These are phyloP conservation scores for Breviolum minutum DNA, from an alignment of 73 alveolate species.

Conservation along the genomic window DNA sequence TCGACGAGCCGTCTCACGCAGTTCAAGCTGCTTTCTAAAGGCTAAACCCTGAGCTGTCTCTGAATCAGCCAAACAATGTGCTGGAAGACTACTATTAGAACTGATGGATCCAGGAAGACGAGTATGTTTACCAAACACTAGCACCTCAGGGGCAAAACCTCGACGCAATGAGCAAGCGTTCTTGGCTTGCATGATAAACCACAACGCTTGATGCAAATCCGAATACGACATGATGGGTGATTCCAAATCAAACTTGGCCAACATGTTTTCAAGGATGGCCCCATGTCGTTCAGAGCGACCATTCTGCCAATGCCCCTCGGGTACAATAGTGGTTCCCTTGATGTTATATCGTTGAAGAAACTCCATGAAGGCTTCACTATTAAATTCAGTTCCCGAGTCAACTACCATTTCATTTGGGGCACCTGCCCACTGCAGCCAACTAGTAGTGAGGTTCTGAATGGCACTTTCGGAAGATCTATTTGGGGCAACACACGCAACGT, in stretches of 20 bases:
- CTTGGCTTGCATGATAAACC: neutral
- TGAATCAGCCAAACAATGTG: neutral
- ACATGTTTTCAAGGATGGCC: neutral
- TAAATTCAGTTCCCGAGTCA: neutral
- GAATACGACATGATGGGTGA: neutral
- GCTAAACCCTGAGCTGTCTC: neutral
- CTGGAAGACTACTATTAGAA: neutral
- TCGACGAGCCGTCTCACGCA: neutral
- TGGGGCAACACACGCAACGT: neutral
- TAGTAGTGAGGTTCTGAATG: neutral
- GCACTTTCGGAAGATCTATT: neutral
- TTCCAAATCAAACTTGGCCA: neutral
- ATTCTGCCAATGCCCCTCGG: neutral
- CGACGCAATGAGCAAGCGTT: neutral
- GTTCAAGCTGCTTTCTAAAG: neutral
- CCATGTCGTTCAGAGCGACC: neutral
- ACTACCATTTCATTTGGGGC: neutral
- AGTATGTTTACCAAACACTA: neutral
- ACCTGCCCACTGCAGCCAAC: neutral
- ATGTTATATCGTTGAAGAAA: neutral
- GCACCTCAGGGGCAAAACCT: neutral
- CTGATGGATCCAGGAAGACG: neutral
- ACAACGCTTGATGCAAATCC: neutral
- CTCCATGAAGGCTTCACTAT: neutral
- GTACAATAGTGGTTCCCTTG: neutral